Evolutionary conservation across 1,284 basidiomycete species (phyloP).

Genomic region (Marasmius sp.): DNA sequence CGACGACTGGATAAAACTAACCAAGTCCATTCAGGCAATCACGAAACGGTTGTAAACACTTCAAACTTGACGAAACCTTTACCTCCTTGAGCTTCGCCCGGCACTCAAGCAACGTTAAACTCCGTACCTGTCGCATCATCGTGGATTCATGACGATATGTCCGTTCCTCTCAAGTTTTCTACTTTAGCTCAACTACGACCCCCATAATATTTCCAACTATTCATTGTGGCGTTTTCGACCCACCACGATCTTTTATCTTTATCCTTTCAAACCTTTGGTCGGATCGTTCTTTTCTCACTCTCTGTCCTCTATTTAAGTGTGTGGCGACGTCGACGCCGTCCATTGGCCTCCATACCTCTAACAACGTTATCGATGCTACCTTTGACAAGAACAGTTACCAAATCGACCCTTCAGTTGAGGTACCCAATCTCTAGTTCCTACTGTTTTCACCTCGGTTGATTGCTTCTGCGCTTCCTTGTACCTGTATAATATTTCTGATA

Average conservation of each 20-base stretch:
- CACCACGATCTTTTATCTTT: background rate
- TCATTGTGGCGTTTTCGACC: background rate
- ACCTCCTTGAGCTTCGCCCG: background rate
- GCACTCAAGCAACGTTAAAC: background rate
- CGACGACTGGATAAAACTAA: background rate
- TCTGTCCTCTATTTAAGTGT: background rate
- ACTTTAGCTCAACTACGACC: background rate
- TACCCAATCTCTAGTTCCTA: background rate
- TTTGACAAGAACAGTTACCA: background rate
- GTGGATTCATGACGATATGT: background rate
- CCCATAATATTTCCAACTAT: background rate
- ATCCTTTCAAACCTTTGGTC: background rate
- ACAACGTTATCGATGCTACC: constrained; percentile 13
- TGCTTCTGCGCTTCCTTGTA: too few relatives aligned
- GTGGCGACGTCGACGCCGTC: background rate
- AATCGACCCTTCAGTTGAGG: background rate
- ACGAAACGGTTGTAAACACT: background rate
- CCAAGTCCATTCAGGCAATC: constrained; percentile 1
- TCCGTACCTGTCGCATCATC: background rate
- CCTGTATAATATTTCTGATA: too few relatives aligned
- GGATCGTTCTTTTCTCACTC: background rate
- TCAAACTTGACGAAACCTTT: background rate
- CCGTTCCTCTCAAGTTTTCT: background rate
- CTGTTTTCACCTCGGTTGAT: too few relatives aligned
- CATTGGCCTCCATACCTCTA: too few relatives aligned